A percentile compares a stretch with the other conserved stretches of the same genome.
Evolutionary conservation across 1,284 basidiomycete genomes (phyloP).

Genomic region (Pascua guehoae): DNA sequence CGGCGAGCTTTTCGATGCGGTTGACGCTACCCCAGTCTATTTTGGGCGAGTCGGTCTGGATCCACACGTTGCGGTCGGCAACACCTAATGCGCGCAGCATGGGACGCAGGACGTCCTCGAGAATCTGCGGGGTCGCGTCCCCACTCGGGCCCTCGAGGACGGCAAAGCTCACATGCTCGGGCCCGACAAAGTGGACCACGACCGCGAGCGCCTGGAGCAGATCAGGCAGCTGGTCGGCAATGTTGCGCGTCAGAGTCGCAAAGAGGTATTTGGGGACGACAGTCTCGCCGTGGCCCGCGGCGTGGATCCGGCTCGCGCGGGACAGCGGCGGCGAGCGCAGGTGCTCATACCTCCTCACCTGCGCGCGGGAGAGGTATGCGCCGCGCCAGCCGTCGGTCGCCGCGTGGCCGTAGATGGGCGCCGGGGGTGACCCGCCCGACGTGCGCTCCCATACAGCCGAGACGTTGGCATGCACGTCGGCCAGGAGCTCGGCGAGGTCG

Average conservation of each 20-base stretch:
- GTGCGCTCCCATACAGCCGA: slow-evolving; percentile 10
- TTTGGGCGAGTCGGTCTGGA: slow-evolving; percentile 34
- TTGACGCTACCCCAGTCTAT: slow-evolving; percentile 42
- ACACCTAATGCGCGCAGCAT: slow-evolving; percentile 37
- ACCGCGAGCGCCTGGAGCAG: slow-evolving; percentile 44
- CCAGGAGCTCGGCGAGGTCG: slow-evolving; percentile 3
- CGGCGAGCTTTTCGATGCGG: slow-evolving; percentile 45
- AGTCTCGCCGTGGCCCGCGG: not conserved
- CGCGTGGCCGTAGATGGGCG: slow-evolving; percentile 31
- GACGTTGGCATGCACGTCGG: slow-evolving; percentile 15
- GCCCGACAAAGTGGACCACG: slow-evolving; percentile 37
- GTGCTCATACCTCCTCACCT: slow-evolving; percentile 35
- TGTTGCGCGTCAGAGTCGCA: slow-evolving; percentile 40
- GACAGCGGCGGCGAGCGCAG: slow-evolving; percentile 18
- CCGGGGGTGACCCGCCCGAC: slow-evolving; percentile 2
- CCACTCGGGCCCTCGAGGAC: slow-evolving; percentile 48
- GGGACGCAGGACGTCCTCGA: slow-evolving; percentile 38
- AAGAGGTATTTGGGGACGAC: slow-evolving; percentile 39
- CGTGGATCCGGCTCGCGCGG: not conserved
- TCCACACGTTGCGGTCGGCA: slow-evolving; percentile 22
- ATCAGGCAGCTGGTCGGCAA: slow-evolving; percentile 44
- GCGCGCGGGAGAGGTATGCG: slow-evolving; percentile 30
- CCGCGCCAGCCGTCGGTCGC: not conserved
- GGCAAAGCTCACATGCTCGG: slow-evolving; percentile 34
- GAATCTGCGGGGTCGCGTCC: slow-evolving; percentile 41